phyloP scores from a whole-genome alignment of 73 alveolate species.

The Paramecium sonneborni region DNA sequence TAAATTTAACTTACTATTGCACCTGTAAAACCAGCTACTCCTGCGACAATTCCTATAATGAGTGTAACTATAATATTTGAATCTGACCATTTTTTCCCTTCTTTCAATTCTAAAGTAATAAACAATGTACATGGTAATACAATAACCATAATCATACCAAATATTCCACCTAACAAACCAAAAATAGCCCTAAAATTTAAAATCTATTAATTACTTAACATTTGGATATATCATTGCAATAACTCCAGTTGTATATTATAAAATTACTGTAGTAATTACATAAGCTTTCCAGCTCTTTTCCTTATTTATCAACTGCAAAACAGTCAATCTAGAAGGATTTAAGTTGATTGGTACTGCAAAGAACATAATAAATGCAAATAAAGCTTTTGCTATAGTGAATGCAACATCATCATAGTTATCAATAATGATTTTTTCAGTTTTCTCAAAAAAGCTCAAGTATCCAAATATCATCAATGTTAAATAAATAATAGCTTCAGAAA shows the following conservation, averaged over 20 bases:
- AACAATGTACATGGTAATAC: not conserved
- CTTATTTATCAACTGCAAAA: not conserved
- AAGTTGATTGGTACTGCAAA: constrained; percentile 32
- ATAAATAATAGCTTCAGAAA: not conserved
- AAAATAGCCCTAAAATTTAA: not conserved
- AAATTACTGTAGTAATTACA: not conserved
- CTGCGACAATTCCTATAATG: not conserved
- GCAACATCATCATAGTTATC: not conserved
- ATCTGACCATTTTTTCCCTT: not conserved
- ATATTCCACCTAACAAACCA: not conserved
- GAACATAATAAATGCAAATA: not conserved
- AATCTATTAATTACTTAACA: not conserved
- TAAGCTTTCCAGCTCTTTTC: not conserved
- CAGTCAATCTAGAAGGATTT: not conserved
- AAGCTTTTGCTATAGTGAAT: not conserved
- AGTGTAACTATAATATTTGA: not conserved
- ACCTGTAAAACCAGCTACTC: not conserved
- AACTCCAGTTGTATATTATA: not conserved
- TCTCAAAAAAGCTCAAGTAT: not conserved
- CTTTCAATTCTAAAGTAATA: not conserved
- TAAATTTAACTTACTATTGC: not conserved
- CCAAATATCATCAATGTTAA: not conserved
- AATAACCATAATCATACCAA: not conserved
- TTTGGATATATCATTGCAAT: constrained; percentile 42
- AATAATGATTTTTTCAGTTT: not conserved